Evolutionary conservation across 495 filamentous ascomycete genomes (phyloP).

Genomic region (Parathielavia hyrcaniae): DNA sequence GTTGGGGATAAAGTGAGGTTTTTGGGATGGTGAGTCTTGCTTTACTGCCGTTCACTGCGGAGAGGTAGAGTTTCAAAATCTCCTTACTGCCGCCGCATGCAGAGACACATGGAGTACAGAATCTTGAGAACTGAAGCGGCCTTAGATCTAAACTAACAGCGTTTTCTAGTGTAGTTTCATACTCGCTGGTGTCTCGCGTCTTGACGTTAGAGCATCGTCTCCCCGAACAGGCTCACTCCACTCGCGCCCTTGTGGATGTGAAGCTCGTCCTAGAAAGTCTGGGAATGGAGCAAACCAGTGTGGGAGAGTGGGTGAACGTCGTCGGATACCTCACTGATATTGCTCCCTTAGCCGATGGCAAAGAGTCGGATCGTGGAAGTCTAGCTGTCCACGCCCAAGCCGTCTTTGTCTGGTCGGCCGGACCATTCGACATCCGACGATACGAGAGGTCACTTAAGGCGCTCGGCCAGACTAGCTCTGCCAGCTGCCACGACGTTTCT

Average conservation of each 20-base stretch:
- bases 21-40: slow-evolving; percentile 71
- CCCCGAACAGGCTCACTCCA: slow-evolving; percentile 37
- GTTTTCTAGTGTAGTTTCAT: slow-evolving; percentile 58
- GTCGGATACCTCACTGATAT: slow-evolving; percentile 65
- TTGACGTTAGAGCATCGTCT: slow-evolving; percentile 63
- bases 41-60: slow-evolving; percentile 1
- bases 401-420: slow-evolving; percentile 60
- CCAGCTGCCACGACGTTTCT: neutral
- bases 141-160: slow-evolving; percentile 11
- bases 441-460: slow-evolving; percentile 50
- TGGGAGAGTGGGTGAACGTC: slow-evolving; percentile 88
- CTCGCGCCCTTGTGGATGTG: slow-evolving; percentile 59
- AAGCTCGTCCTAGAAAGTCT: slow-evolving; percentile 60
- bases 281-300: slow-evolving; percentile 55
- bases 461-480: slow-evolving; percentile 8
- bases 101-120: too few relatives aligned
- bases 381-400: slow-evolving; percentile 51
- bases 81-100: too few relatives aligned
- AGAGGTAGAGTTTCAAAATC: too few relatives aligned
- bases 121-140: too few relatives aligned
- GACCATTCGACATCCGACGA: slow-evolving; percentile 53
- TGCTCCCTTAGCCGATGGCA: slow-evolving; percentile 17
- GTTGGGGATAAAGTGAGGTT: slow-evolving; percentile 77
- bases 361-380: neutral
- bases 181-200: slow-evolving; percentile 53